phyloP scores from a whole-genome alignment of 495 filamentous ascomycete species.

The Aspergillus heteromorphus region DNA sequence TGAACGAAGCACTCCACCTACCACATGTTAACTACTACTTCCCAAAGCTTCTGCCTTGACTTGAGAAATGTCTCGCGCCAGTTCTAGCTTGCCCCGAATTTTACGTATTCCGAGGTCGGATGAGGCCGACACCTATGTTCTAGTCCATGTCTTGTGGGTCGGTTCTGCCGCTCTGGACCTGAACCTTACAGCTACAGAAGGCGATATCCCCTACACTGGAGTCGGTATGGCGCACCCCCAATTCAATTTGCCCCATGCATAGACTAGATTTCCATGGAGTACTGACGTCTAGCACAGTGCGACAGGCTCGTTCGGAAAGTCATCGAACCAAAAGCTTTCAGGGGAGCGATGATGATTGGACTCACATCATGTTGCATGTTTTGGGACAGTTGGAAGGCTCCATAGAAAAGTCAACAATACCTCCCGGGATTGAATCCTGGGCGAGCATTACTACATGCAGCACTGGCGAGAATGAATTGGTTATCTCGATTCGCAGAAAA shows the following conservation, averaged over 20 bases:
- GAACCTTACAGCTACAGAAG: constrained; percentile 64
- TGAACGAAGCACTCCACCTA: no score
- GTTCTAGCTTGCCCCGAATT: constrained; percentile 29
- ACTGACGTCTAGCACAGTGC: constrained; percentile 32
- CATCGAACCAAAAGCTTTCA: constrained; percentile 50
- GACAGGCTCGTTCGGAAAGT: constrained; percentile 34
- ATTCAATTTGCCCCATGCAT: background rate
- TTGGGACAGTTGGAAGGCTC: constrained; percentile 21
- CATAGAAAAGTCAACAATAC: constrained; percentile 8
- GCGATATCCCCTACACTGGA: constrained; percentile 52
- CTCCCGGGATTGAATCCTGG: constrained; percentile 29
- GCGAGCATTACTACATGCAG: constrained; percentile 27
- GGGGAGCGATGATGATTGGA: constrained; percentile 54
- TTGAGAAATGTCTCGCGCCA: constrained; percentile 5
- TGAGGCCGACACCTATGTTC: constrained; percentile 46
- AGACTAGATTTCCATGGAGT: background rate
- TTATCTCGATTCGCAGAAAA: constrained; percentile 50
- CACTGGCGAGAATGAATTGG: constrained; percentile 32
- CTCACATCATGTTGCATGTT: constrained; percentile 37
- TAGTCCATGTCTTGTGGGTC: constrained; percentile 50
- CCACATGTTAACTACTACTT: no score
- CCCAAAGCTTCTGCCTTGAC: no score
- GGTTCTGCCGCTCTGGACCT: constrained; percentile 51
- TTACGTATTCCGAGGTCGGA: constrained; percentile 53
- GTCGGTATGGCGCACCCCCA: constrained; percentile 37